Evolutionary conservation across 345 rosid genomes (phyloP), one percentile per base, ranked within the genome.

Genomic region (Pistacia vera): DNA sequence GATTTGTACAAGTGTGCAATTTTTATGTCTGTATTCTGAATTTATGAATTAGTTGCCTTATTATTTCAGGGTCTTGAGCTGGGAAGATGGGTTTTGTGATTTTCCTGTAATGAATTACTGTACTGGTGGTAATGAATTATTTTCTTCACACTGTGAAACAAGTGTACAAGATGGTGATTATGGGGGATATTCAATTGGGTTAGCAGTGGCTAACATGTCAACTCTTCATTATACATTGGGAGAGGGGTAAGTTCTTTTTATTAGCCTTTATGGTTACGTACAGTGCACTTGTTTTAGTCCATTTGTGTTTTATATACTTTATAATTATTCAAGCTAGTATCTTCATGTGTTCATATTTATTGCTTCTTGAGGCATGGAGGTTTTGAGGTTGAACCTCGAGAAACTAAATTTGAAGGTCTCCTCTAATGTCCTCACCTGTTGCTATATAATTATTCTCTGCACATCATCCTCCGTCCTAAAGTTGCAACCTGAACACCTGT

Each of bases 31-130:
- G 12, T 49, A 61, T 49, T 62, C 10, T 25, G 66, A 44, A 35
- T 54, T 55, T 49, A 11, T 11, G 33, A 38, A 20, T 55, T 52
- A 3, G 51, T 64, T 63, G 44, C 30, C 10, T 13, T 56, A 12
- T 30, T 33, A 36, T 25, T 85, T 69, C 86, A 90, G 95, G 88
- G 59, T 75, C 65, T 81, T 90, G 80, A 84, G 81, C 66, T 88
- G 90, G 92, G 90, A 88, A 80, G 92, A 90, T 78, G 91, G 92
- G 22, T 82, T 77, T 68, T 82, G 68, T 73, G 84, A 74, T 63
- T 73, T 79, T 71, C 82, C 77, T 2, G 6, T 33, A 44, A 83
- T 25, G 25, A 25, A 25, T 36, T 74, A 9, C 72, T 66, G 63
- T 49, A 79, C 30, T 58, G 75, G 62, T 64, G 62, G 71, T 30